phyloP scores from a whole-genome alignment of 305 asterid genomes.

The Fraxinus latifolia region DNA sequence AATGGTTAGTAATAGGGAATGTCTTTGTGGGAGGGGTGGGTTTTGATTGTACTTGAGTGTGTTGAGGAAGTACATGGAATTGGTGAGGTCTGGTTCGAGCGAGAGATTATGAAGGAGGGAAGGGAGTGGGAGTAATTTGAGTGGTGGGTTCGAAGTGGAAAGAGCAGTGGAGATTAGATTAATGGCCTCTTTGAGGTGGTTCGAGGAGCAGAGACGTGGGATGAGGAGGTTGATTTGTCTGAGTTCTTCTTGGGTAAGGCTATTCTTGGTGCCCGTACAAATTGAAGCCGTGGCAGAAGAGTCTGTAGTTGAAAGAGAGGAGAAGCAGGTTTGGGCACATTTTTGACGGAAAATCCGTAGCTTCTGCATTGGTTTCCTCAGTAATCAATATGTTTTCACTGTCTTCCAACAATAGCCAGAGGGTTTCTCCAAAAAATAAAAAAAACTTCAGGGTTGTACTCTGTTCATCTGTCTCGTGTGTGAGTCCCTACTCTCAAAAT shows the following conservation, averaged over 20 bases:
- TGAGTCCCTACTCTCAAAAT: no score
- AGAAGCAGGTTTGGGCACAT: background rate
- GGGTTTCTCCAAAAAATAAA: background rate
- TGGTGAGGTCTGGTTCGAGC: constrained; percentile 48
- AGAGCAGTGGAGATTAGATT: constrained; percentile 48
- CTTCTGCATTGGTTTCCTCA: constrained; percentile 13
- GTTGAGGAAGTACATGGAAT: constrained; percentile 57
- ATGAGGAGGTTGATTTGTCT: constrained; percentile 45
- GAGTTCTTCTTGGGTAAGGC: constrained; percentile 39
- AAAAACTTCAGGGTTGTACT: no score
- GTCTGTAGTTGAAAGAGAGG: constrained; percentile 3
- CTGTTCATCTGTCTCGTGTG: no score
- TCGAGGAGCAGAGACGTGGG: constrained; percentile 48
- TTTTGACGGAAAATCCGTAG: constrained; percentile 26
- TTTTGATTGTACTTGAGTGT: constrained; percentile 37
- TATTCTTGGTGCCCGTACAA: background rate
- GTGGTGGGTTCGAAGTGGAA: constrained; percentile 42
- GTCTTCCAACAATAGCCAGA: background rate
- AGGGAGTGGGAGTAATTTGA: constrained; percentile 41
- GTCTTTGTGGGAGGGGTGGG: constrained; percentile 13
- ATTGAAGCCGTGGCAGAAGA: constrained; percentile 9
- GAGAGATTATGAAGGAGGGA: constrained; percentile 35
- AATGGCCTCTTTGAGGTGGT: constrained; percentile 47
- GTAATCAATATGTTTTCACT: background rate
- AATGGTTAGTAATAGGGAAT: constrained; percentile 26